Conservation (phyloP, 306 rosid species). For the Dalbergia oliveri region DNA sequence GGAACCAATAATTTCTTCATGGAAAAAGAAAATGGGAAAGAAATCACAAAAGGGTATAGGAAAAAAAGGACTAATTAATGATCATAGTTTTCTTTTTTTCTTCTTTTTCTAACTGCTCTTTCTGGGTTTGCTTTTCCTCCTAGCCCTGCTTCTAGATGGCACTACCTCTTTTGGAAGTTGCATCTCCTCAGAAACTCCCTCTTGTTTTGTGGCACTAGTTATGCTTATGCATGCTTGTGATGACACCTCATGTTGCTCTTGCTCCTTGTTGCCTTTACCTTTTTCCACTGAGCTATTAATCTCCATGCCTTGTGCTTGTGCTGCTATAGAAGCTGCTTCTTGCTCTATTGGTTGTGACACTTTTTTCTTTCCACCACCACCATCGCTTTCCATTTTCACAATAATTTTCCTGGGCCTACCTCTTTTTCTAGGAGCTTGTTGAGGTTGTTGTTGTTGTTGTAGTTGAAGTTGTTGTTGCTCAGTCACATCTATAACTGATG, state of each 20-base stretch:
- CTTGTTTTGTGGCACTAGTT: conserved; percentile 35
- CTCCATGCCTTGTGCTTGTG: conserved; percentile 39
- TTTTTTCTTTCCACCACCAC: conserved; percentile 18
- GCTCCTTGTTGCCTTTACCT: conserved; percentile 18
- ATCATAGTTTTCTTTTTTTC: background rate
- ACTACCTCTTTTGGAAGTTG: conserved; percentile 43
- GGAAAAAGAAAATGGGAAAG: background rate
- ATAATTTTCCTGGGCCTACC: conserved; percentile 86
- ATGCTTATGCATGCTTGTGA: conserved; percentile 41
- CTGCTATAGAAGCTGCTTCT: background rate
- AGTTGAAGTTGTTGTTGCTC: conserved; percentile 42
- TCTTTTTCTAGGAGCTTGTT: conserved; percentile 71
- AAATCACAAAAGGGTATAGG: background rate
- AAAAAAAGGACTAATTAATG: background rate
- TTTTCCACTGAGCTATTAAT: conserved; percentile 41
- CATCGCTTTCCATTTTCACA: conserved; percentile 46
- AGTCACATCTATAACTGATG: conserved; percentile 53
- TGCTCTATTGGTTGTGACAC: conserved; percentile 16
- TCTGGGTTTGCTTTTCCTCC: conserved; percentile 89
- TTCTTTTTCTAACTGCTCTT: conserved; percentile 66
- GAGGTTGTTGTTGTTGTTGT: conserved; percentile 46
- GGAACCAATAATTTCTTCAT: conserved; percentile 25
- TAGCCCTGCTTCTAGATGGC: conserved; percentile 71
- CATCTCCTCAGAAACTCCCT: conserved; percentile 6
- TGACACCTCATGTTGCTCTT: conserved; percentile 45